phyloP scores from a whole-genome alignment of 2,329 filamentous ascomycete genomes.

The Penicillium sp. region DNA sequence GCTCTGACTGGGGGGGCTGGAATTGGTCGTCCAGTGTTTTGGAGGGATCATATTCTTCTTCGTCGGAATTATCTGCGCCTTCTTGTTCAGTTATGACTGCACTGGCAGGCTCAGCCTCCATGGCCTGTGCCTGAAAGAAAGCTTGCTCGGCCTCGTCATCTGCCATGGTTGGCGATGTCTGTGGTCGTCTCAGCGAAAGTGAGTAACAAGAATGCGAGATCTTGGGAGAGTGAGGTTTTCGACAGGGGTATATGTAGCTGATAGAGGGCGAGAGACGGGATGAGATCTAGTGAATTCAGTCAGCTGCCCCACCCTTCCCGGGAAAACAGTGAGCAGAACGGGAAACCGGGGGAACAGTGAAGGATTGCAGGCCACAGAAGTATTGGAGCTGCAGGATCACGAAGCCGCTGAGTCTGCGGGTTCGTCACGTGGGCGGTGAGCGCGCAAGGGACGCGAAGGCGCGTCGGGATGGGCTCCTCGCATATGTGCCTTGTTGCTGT shows the following conservation, averaged over 20 bases:
- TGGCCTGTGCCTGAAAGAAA: conserved; percentile 51
- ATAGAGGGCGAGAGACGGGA: no score
- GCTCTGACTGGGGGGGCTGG: conserved; percentile 32
- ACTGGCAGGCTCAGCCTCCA: conserved; percentile 40
- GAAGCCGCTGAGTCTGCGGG: no score
- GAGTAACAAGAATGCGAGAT: neutral
- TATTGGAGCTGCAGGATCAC: no score
- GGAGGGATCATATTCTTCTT: conserved; percentile 56
- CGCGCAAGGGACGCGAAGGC: conserved; percentile 31
- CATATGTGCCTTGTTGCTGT: conserved; percentile 18
- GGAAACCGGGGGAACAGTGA: no score
- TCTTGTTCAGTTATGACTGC: conserved; percentile 51
- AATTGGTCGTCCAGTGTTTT: conserved; percentile 47
- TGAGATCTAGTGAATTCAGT: no score
- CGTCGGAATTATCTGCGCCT: conserved; percentile 53
- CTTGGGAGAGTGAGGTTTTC: no score
- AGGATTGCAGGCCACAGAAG: no score
- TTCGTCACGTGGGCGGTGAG: conserved; percentile 38
- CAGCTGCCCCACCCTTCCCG: no score
- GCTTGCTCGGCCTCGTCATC: conserved; percentile 54
- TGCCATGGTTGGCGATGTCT: conserved; percentile 42
- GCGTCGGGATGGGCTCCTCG: conserved; percentile 26
- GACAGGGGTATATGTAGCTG: no score
- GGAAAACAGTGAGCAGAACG: no score
- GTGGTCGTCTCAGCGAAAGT: conserved; percentile 8